Evolutionary conservation across 352 stramenopile genomes (phyloP).

Genomic region (Globisporangium lucens): DNA sequence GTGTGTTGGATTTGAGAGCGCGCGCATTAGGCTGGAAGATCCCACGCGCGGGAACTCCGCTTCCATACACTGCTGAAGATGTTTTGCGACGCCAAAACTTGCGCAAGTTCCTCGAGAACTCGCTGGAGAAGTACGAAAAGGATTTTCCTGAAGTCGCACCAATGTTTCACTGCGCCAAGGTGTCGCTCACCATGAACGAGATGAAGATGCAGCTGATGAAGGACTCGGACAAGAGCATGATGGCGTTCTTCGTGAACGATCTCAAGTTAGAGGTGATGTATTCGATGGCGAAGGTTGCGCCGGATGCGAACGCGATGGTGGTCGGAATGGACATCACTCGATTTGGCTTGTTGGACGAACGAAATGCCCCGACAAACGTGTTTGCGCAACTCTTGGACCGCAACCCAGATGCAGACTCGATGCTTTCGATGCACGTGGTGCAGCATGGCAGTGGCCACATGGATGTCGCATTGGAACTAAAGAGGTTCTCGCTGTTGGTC

Average conservation of each 20-base stretch:
- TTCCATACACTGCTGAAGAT: constrained; percentile 45
- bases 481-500: constrained; percentile 66
- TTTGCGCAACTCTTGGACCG: constrained; percentile 76
- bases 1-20: constrained; percentile 58
- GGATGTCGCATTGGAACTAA: constrained; percentile 48
- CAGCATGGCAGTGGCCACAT: constrained; percentile 53
- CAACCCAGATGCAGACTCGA: constrained; percentile 53
- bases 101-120: constrained; percentile 57
- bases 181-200: constrained; percentile 52
- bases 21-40: constrained; percentile 62
- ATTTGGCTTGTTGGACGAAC: constrained; percentile 73
- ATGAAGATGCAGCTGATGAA: constrained; percentile 52
- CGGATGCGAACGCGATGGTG: constrained; percentile 30
- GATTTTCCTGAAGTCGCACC: constrained; percentile 34
- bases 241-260: constrained; percentile 57
- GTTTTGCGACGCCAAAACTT: constrained; percentile 50
- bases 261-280: constrained; percentile 47
- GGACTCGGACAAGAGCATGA: constrained; percentile 40
- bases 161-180: constrained; percentile 56
- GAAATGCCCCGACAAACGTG: constrained; percentile 57
- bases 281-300: constrained; percentile 39
- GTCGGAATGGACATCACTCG: constrained; percentile 53
- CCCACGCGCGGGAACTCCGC: constrained; percentile 44
- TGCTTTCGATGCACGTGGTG: constrained; percentile 49
- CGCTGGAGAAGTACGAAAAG: constrained; percentile 61